These are phyloP conservation scores for Penicillium sp. DNA, from an alignment of 2,329 filamentous ascomycete genomes.

Conservation along the genomic window DNA sequence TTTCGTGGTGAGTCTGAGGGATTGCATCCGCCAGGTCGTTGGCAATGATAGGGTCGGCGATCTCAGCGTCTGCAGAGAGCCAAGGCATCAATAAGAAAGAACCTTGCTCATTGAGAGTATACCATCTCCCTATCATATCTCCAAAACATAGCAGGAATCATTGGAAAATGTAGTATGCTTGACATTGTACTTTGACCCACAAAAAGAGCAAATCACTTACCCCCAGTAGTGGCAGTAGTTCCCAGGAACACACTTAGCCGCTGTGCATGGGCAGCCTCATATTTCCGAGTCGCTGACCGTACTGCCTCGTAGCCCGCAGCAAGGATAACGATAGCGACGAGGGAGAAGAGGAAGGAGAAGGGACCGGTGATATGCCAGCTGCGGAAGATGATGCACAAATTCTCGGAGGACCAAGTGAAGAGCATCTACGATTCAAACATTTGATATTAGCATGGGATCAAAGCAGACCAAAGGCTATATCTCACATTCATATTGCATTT, in stretches of 20 bases:
- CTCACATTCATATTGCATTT: conserved; percentile 91
- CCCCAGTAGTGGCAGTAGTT: conserved; percentile 24
- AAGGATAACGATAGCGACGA: conserved; percentile 76
- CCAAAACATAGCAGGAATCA: neutral
- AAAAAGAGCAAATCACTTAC: conserved; percentile 30
- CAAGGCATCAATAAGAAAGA: conserved; percentile 30
- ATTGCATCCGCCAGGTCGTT: conserved; percentile 21
- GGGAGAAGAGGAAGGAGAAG: conserved; percentile 72
- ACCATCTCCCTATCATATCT: conserved; percentile 12
- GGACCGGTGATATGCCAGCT: conserved; percentile 82
- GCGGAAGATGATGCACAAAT: conserved; percentile 94
- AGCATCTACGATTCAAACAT: conserved; percentile 67
- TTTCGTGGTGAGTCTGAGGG: conserved; percentile 46
- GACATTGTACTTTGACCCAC: neutral
- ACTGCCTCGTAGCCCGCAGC: conserved; percentile 92
- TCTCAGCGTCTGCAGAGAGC: conserved; percentile 36
- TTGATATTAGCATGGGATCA: conserved; percentile 1
- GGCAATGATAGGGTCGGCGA: conserved; percentile 30
- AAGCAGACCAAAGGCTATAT: conserved; percentile 1
- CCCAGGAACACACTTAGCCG: conserved; percentile 50
- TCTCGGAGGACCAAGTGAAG: conserved; percentile 90
- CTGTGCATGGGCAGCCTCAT: conserved; percentile 60
- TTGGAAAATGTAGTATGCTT: neutral
- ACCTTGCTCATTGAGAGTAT: conserved; percentile 23
- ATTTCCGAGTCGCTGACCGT: conserved; percentile 71